These are phyloP conservation scores for Pinus taeda DNA, from an alignment of 75 land plant species.

Conservation along the genomic window DNA sequence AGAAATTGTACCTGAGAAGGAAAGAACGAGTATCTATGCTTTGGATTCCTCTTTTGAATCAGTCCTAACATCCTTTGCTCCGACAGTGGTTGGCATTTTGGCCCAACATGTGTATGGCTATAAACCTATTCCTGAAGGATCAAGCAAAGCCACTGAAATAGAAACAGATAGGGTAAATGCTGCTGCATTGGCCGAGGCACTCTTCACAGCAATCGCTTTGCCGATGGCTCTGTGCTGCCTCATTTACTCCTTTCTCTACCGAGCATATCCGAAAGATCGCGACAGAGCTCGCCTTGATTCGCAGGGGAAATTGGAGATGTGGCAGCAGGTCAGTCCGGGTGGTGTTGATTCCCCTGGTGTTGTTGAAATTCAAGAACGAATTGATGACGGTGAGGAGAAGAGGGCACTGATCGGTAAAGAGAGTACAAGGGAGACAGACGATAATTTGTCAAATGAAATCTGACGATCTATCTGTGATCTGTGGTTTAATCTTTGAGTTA, in stretches of 20 bases:
- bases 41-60: constrained; percentile 69
- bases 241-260: constrained; percentile 66
- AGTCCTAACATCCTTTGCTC: constrained; percentile 68
- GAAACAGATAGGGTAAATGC: constrained; percentile 66
- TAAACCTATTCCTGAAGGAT: constrained; percentile 31
- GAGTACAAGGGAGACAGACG: too few relatives aligned
- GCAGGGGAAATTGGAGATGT: constrained; percentile 43
- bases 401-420: too few relatives aligned
- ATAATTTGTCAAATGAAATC: too few relatives aligned
- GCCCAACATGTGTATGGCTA: constrained; percentile 71
- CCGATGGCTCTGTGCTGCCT: constrained; percentile 70
- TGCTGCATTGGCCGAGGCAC: constrained; percentile 66
- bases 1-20: constrained; percentile 69
- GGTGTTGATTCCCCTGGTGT: constrained; percentile 16
- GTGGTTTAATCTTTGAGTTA: too few relatives aligned
- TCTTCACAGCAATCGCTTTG: constrained; percentile 58
- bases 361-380: constrained; percentile 16
- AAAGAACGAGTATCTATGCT: constrained; percentile 67
- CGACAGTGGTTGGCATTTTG: constrained; percentile 65
- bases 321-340: constrained; percentile 6
- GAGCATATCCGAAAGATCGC: constrained; percentile 73
- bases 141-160: constrained; percentile 14
- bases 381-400: constrained; percentile 28
- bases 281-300: constrained; percentile 53
- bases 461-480: too few relatives aligned